Evolutionary conservation across 495 filamentous ascomycete species (phyloP).

Genomic region (Polyplosphaeria fusca): DNA sequence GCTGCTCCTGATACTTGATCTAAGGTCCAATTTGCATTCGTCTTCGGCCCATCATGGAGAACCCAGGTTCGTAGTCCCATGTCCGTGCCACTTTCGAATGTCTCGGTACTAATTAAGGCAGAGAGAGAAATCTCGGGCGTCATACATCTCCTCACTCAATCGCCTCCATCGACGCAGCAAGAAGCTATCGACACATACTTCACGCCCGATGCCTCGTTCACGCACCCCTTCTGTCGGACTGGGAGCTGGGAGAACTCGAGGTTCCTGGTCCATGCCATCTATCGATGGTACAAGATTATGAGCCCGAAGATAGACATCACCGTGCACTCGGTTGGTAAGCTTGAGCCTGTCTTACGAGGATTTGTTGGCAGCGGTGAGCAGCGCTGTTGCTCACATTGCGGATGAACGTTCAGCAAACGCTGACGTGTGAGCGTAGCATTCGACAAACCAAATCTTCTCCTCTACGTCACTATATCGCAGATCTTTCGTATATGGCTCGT

Average conservation of each 20-base stretch:
- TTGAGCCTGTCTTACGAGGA: not conserved
- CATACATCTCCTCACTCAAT: constrained; percentile 64
- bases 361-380: not conserved
- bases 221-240: constrained; percentile 77
- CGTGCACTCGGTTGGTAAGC: constrained; percentile 65
- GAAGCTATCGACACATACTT: constrained; percentile 66
- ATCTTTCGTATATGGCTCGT: constrained; percentile 73
- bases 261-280: constrained; percentile 63
- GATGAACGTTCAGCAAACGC: not conserved
- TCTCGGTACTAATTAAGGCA: too few relatives aligned
- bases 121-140: constrained; percentile 57
- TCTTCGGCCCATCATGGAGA: too few relatives aligned
- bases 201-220: constrained; percentile 64
- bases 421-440: constrained; percentile 50
- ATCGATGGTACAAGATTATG: constrained; percentile 84
- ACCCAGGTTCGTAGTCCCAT: too few relatives aligned
- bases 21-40: too few relatives aligned
- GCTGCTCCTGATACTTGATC: too few relatives aligned
- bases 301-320: constrained; percentile 68
- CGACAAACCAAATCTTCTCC: constrained; percentile 58
- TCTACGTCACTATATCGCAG: constrained; percentile 70
- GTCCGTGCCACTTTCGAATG: too few relatives aligned
- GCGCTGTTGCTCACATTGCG: too few relatives aligned
- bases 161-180: constrained; percentile 59
- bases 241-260: constrained; percentile 59